phyloP scores from a whole-genome alignment of 208 protist species.

The Trypanosoma mega region DNA sequence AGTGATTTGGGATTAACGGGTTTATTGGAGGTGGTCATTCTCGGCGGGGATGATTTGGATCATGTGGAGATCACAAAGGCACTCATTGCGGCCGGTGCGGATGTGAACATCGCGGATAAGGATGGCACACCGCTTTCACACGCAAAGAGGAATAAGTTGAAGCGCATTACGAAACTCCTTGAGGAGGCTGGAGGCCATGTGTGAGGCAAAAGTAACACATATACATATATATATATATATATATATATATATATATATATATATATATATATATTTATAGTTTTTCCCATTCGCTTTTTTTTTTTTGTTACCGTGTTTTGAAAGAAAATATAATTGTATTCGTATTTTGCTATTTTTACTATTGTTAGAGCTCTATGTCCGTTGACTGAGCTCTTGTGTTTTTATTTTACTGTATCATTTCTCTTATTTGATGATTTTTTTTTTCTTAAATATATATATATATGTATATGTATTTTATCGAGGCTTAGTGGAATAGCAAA shows the following conservation, averaged over 20 bases:
- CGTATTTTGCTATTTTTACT: too few relatives aligned
- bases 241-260: background rate
- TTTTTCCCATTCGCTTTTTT: background rate
- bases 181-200: constrained; percentile 41
- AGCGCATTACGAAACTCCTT: constrained; percentile 43
- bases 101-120: constrained; percentile 44
- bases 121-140: constrained; percentile 45
- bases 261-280: background rate
- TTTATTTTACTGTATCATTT: too few relatives aligned
- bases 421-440: too few relatives aligned
- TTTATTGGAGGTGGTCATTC: constrained; percentile 41
- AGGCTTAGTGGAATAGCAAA: too few relatives aligned
- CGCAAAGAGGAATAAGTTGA: constrained; percentile 40
- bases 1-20: constrained; percentile 42
- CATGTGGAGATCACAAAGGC: constrained; percentile 59
- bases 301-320: background rate
- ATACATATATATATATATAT: background rate
- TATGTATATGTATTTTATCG: too few relatives aligned
- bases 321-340: too few relatives aligned
- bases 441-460: too few relatives aligned
- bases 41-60: constrained; percentile 55
- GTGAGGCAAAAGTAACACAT: too few relatives aligned
- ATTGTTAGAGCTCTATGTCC: too few relatives aligned
- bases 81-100: constrained; percentile 41
- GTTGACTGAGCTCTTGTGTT: too few relatives aligned